Evolutionary conservation across 2,329 filamentous ascomycete genomes (phyloP).

Genomic region (Leptographium procerum): DNA sequence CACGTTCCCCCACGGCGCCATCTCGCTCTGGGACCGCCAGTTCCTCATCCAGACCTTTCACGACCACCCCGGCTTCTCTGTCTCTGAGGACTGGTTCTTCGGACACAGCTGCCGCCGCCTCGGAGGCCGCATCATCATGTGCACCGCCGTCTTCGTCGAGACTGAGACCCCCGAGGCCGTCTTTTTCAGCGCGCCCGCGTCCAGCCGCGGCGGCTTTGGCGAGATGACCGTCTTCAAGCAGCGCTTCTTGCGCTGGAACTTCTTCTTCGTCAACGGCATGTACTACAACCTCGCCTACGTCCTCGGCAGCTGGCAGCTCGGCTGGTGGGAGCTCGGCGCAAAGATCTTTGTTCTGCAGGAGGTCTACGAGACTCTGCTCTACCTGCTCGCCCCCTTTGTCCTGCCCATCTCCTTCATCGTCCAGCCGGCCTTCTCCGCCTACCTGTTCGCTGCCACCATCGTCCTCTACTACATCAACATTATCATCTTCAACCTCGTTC

Average conservation of each 20-base stretch:
- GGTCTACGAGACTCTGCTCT: conserved; percentile 5
- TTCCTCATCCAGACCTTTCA: conserved; percentile 2
- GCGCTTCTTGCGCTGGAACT: conserved; percentile 6
- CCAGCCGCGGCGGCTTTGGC: conserved; percentile 4
- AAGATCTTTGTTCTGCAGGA: conserved; percentile 5
- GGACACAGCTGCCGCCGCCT: conserved; percentile 7
- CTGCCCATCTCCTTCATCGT: conserved; percentile 6
- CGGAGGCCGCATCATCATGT: conserved; percentile 6
- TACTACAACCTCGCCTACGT: conserved; percentile 6
- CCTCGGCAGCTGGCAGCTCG: conserved; percentile 3
- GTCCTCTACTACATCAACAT: conserved; percentile 2
- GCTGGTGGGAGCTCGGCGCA: conserved; percentile 6
- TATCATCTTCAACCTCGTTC: conserved; percentile 3
- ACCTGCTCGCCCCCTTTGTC: conserved; percentile 5
- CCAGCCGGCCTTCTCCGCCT: not conserved
- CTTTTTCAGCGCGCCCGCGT: not conserved
- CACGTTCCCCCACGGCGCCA: conserved; percentile 6
- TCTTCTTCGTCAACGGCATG: conserved; percentile 7
- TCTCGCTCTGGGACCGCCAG: conserved; percentile 5
- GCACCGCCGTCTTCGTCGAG: conserved; percentile 6
- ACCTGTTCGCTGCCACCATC: conserved; percentile 1
- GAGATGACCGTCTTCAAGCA: conserved; percentile 7
- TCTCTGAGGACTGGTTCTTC: conserved; percentile 8
- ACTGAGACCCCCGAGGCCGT: conserved; percentile 3
- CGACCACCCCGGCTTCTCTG: conserved; percentile 6